phyloP scores from a whole-genome alignment of 2,329 filamentous ascomycete species.

The Fusarium chaquense region DNA sequence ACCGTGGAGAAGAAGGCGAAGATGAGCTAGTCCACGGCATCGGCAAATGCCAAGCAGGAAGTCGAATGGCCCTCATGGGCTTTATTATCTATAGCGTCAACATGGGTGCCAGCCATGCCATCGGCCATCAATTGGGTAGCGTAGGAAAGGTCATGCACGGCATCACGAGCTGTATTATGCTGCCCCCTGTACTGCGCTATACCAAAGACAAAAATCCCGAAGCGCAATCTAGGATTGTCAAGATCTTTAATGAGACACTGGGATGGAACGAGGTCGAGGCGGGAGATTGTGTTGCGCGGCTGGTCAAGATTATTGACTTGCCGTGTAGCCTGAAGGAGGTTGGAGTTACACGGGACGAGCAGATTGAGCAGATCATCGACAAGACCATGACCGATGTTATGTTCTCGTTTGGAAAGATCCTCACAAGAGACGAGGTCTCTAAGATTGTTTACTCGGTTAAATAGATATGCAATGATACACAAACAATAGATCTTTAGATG shows the following conservation, averaged over 20 bases:
- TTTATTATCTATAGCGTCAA: conserved; percentile 21
- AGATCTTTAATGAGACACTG: conserved; percentile 12
- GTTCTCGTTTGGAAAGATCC: conserved; percentile 17
- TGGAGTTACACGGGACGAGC: conserved; percentile 1
- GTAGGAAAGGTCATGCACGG: conserved; percentile 30
- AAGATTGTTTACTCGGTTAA: conserved; percentile 15
- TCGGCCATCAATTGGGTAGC: conserved; percentile 17
- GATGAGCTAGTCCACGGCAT: background rate
- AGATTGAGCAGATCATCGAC: conserved; percentile 20
- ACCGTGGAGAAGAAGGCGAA: background rate
- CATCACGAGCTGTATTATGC: conserved; percentile 26
- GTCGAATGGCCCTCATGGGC: conserved; percentile 29
- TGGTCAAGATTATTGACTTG: conserved; percentile 9
- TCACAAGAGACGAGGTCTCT: conserved; percentile 11
- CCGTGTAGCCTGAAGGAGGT: conserved; percentile 4
- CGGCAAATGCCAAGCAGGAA: conserved; percentile 26
- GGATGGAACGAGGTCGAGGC: conserved; percentile 17
- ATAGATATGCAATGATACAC: background rate
- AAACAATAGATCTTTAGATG: background rate
- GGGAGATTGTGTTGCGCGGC: background rate
- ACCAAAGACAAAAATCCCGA: conserved; percentile 7
- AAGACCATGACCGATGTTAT: conserved; percentile 31
- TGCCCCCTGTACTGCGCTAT: conserved; percentile 10
- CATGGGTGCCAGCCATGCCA: conserved; percentile 28
- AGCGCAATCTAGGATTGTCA: background rate